These are phyloP conservation scores for Cyclostephanos invisitatus DNA, from an alignment of 108 stramenopile genomes.

Conservation along the genomic window DNA sequence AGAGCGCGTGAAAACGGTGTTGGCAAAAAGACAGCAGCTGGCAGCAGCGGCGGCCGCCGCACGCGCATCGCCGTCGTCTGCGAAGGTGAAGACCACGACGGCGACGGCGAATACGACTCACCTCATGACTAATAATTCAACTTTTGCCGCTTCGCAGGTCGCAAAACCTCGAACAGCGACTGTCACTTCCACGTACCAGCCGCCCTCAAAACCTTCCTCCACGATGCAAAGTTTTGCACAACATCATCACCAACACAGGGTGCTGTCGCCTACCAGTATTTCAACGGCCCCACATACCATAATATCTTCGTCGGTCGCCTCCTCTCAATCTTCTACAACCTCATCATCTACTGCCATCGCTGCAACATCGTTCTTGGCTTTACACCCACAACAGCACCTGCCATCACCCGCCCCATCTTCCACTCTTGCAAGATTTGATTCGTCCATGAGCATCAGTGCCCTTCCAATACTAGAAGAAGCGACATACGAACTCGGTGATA, in stretches of 20 bases:
- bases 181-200: background rate
- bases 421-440: conserved; percentile 7
- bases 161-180: background rate
- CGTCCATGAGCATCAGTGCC: conserved; percentile 20
- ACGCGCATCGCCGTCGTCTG: background rate
- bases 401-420: conserved; percentile 17
- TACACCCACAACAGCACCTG: conserved; percentile 1
- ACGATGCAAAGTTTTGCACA: background rate
- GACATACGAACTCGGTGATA: conserved; percentile 17
- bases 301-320: background rate
- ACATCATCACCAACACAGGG: background rate
- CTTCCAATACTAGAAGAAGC: conserved; percentile 26
- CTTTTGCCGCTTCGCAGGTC: background rate
- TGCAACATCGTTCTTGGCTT: background rate
- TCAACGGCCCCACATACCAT: background rate
- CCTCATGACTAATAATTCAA: background rate
- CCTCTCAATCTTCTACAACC: conserved; percentile 7
- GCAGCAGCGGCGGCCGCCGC: conserved; percentile 8
- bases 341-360: conserved; percentile 6
- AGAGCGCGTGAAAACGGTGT: conserved; percentile 37
- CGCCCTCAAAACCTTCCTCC: background rate
- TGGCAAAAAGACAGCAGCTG: conserved; percentile 27
- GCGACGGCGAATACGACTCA: background rate
- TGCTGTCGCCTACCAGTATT: background rate
- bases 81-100: conserved; percentile 7